A percentile compares a stretch with the other conserved stretches of the same genome.
Conservation (phyloP, 495 filamentous ascomycete species). For the Hypoxylon fragiforme region DNA sequence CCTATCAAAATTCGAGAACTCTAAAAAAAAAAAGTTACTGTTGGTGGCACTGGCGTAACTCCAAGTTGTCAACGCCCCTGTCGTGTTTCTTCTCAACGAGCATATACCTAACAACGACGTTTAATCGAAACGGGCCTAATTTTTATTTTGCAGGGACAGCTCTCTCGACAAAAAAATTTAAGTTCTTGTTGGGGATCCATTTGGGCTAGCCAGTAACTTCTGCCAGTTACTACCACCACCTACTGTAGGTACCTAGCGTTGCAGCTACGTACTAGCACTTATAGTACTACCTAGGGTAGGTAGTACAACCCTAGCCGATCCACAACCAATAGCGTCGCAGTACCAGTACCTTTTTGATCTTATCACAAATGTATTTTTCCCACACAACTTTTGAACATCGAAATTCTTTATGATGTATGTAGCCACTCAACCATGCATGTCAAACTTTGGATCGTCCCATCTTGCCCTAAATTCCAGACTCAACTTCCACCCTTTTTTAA, state of each 20-base stretch:
- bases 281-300: neutral
- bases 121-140: constrained; percentile 23
- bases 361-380: too few relatives aligned
- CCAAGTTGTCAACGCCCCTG: neutral
- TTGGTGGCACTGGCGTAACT: neutral
- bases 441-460: too few relatives aligned
- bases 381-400: too few relatives aligned
- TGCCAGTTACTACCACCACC: too few relatives aligned
- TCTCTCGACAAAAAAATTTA: constrained; percentile 37
- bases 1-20: neutral
- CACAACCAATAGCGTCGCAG: neutral
- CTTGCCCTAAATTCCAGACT: too few relatives aligned
- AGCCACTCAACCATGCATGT: too few relatives aligned
- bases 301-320: constrained; percentile 6
- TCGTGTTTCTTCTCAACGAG: neutral
- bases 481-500: too few relatives aligned
- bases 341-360: constrained; percentile 24
- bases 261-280: constrained; percentile 15
- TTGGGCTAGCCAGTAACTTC: constrained; percentile 30
- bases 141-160: constrained; percentile 19
- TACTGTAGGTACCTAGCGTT: constrained; percentile 32
- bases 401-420: too few relatives aligned
- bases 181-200: constrained; percentile 41
- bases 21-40: neutral
- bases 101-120: too few relatives aligned